Evolutionary conservation across 495 filamentous ascomycete species (phyloP).

Genomic region (Podospora pseudocomata): DNA sequence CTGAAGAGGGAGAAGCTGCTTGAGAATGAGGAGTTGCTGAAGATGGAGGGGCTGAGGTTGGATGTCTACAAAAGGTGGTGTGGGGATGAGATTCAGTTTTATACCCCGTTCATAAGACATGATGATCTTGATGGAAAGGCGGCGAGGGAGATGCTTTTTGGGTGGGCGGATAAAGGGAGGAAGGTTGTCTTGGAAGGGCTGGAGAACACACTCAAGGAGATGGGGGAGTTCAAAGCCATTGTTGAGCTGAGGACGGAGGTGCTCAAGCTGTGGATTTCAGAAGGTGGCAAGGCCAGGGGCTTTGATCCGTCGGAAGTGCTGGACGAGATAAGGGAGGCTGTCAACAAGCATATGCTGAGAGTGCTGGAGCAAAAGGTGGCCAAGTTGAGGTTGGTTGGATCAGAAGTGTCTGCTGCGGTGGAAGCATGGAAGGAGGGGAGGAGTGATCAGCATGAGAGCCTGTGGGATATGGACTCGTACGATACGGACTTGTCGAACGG

Average conservation of each 20-base stretch:
- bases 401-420: constrained; percentile 50
- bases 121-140: constrained; percentile 68
- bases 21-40: constrained; percentile 60
- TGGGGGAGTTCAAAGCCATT: constrained; percentile 61
- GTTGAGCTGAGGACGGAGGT: constrained; percentile 65
- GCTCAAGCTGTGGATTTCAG: constrained; percentile 68
- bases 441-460: constrained; percentile 44
- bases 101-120: constrained; percentile 85
- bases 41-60: constrained; percentile 68
- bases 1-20: constrained; percentile 69
- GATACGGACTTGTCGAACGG: constrained; percentile 44
- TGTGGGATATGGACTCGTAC: constrained; percentile 60
- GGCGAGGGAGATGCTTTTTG: constrained; percentile 59
- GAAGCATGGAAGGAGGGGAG: constrained; percentile 51
- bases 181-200: constrained; percentile 59
- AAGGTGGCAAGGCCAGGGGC: constrained; percentile 49
- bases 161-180: constrained; percentile 73
- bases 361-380: constrained; percentile 58
- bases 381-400: constrained; percentile 56
- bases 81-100: constrained; percentile 75
- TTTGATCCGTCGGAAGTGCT: constrained; percentile 60
- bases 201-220: constrained; percentile 50
- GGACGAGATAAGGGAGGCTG: constrained; percentile 60
- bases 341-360: constrained; percentile 60
- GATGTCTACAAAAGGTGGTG: constrained; percentile 81